Base-by-base conservation (phyloP, 202 grass and related monocot species). In the Elaeis oleifera region DNA sequence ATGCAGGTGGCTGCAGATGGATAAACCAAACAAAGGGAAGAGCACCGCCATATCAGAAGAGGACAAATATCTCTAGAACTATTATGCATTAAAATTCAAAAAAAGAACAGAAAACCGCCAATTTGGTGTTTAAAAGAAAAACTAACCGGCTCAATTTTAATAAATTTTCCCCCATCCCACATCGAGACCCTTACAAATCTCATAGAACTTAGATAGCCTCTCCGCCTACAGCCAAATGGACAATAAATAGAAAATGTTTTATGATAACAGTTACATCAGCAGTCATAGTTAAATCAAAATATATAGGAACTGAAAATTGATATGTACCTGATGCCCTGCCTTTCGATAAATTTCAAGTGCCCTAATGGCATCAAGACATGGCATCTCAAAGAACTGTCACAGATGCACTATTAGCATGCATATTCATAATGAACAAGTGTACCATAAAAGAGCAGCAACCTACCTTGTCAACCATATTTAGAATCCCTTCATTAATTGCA, bases 371-470 rank as follows among this genome's bases (percentile, higher is more conserved):
- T 81, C 79, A 28, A 71, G 66, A n/a, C 58, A 59, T 56, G 54
- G 65, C 79, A 81, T 81, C 68, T 81, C 79, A 76, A 81, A 81
- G 59, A 81, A 81, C 79, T 81, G 32, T 64, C 18, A 64, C 53
- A 76, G 29, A 76, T 54, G 49, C 52, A 56, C 19, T 52, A 18
- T 53, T 28, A 39, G 28, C 56, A 18, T 15, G 20, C 21, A 51
- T 31, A 25, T 3, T 1, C 24, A 29, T 19, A 58, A 44, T 24
- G 31, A 54, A 75, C 23, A 75, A 66, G 20, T 17, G 65, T n/a
- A n/a, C 9, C 11, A 36, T 51, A 26, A 23, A 51, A 62, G 55
- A 31, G 16, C 53, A 19, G 16, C 28, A 25, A 4, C 53, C 5
- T 76, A 75, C 79, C 66, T 81, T 70, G 59, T 75, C 79, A 7